These are phyloP conservation scores for Groenewaldozyma auringiensis DNA, from an alignment of 1,139 yeast species.

Conservation along the genomic window DNA sequence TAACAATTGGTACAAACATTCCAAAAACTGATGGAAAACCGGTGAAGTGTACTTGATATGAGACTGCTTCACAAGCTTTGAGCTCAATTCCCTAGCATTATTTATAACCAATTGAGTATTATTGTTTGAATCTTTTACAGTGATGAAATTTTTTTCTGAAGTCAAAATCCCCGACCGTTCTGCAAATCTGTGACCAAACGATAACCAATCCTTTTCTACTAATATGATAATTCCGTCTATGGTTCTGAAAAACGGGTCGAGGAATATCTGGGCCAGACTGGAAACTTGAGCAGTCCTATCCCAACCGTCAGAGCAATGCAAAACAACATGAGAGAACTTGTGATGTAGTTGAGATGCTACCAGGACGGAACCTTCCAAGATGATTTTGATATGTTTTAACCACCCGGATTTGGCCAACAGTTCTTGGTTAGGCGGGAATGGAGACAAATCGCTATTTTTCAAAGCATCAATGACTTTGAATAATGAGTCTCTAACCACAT, in stretches of 20 bases:
- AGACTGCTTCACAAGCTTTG: slow-evolving; percentile 27
- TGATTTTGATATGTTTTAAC: slow-evolving; percentile 63
- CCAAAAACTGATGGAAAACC: slow-evolving; percentile 86
- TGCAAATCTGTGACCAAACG: slow-evolving; percentile 86
- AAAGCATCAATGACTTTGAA: slow-evolving; percentile 54
- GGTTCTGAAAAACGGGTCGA: slow-evolving; percentile 87
- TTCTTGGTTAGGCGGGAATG: slow-evolving; percentile 38
- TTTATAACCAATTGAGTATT: slow-evolving; percentile 34
- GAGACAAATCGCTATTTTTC: slow-evolving; percentile 57
- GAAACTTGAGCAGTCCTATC: slow-evolving; percentile 90
- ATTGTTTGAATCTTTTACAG: slow-evolving; percentile 19
- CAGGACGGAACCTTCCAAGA: slow-evolving; percentile 70
- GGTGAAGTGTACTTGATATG: slow-evolving; percentile 65
- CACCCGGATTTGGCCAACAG: slow-evolving; percentile 62
- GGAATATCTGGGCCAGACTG: slow-evolving; percentile 74
- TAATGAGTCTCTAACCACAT: slow-evolving; percentile 85
- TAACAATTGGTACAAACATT: slow-evolving; percentile 73
- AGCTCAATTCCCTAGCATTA: slow-evolving; percentile 24
- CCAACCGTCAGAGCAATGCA: slow-evolving; percentile 99
- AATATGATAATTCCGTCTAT: slow-evolving; percentile 76
- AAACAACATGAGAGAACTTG: slow-evolving; percentile 71
- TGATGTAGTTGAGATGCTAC: slow-evolving; percentile 72
- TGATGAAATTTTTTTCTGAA: slow-evolving; percentile 27
- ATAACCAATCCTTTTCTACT: slow-evolving; percentile 90
- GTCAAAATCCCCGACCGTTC: slow-evolving; percentile 61